These are phyloP conservation scores for Russula virescens DNA, from an alignment of 768 basidiomycete species.

Conservation along the genomic window DNA sequence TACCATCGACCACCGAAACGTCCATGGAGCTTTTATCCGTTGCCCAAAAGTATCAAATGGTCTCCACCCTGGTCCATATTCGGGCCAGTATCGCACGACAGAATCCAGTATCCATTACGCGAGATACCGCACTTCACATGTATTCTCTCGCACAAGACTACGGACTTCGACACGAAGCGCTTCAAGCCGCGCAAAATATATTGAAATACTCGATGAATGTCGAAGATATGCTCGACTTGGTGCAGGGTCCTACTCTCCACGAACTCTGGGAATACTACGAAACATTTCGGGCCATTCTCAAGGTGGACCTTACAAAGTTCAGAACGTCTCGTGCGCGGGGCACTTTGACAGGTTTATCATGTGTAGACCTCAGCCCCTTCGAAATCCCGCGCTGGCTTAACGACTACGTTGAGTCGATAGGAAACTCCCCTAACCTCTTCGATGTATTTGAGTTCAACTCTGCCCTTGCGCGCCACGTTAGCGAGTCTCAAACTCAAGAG, in stretches of 20 bases:
- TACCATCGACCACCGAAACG: neutral
- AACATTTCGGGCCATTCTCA: neutral
- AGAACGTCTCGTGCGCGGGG: neutral
- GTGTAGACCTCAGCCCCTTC: neutral
- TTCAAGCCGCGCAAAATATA: neutral
- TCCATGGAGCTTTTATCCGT: constrained; percentile 1
- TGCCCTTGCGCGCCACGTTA: neutral
- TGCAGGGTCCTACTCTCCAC: neutral
- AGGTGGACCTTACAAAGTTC: neutral
- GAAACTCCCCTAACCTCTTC: neutral
- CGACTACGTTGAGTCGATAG: constrained; percentile 4
- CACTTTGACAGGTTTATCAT: neutral
- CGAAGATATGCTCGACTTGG: neutral
- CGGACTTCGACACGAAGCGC: neutral
- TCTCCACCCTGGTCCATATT: neutral
- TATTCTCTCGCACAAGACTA: constrained; percentile 1
- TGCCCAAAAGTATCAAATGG: constrained; percentile 5
- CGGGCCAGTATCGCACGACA: neutral
- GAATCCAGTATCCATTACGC: neutral
- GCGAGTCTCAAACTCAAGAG: neutral
- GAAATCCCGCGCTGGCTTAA: constrained; percentile 1
- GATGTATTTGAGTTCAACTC: neutral
- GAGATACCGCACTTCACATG: neutral
- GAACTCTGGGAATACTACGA: constrained; percentile 6
- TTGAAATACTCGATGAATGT: neutral